Conservation (phyloP, 2,329 filamentous ascomycete species). For the Fusarium chaquense region DNA sequence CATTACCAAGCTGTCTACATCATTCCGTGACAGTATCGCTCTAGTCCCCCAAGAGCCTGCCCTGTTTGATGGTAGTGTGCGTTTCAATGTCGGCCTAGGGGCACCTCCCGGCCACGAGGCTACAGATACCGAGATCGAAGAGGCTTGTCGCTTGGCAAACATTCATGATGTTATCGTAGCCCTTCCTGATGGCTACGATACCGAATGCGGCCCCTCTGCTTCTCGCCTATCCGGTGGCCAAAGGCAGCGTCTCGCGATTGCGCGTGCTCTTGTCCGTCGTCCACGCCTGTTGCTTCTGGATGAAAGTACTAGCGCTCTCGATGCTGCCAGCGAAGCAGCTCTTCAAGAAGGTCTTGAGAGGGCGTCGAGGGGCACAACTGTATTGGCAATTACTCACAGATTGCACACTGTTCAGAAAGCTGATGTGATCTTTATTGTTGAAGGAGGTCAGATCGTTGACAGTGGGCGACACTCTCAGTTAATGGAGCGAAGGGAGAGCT, state of each 20-base stretch:
- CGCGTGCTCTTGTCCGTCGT: constrained; percentile 77
- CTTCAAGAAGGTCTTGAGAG: constrained; percentile 75
- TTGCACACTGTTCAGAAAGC: constrained; percentile 67
- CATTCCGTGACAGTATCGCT: constrained; percentile 65
- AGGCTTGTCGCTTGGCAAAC: constrained; percentile 74
- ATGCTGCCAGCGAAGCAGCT: constrained; percentile 74
- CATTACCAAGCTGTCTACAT: constrained; percentile 55
- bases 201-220: constrained; percentile 76
- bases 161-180: constrained; percentile 76
- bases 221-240: constrained; percentile 82
- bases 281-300: constrained; percentile 82
- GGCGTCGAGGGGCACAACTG: constrained; percentile 64
- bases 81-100: constrained; percentile 68
- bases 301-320: constrained; percentile 83
- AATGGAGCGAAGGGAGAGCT: constrained; percentile 63
- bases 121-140: constrained; percentile 70
- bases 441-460: constrained; percentile 65
- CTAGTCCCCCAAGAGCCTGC: constrained; percentile 69
- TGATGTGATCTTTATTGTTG: constrained; percentile 67
- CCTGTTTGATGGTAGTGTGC: constrained; percentile 68
- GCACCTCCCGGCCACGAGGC: constrained; percentile 66
- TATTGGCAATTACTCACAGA: constrained; percentile 69
- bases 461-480: constrained; percentile 65
- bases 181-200: constrained; percentile 75
- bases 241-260: constrained; percentile 81